Evolutionary conservation across 768 basidiomycete genomes (phyloP).

Genomic region (Hirschioporus abietinus): DNA sequence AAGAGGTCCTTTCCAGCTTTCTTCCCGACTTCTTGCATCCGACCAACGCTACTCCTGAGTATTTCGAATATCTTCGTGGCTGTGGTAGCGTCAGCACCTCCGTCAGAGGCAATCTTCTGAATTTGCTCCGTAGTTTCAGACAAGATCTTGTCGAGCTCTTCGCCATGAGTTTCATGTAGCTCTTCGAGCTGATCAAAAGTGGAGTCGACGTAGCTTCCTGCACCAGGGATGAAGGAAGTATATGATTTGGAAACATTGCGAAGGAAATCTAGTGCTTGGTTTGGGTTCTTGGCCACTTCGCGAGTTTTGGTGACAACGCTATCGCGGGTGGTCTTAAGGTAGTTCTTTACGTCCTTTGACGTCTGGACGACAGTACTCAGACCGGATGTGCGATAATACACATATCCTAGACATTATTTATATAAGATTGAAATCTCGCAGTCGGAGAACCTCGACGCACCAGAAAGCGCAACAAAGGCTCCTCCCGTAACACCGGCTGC

Average conservation of each 20-base stretch:
- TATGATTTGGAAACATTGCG: conserved; percentile 37
- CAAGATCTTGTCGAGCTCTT: conserved; percentile 35
- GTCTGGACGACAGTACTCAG: conserved; percentile 32
- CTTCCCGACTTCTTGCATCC: conserved; percentile 25
- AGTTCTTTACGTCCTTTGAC: conserved; percentile 22
- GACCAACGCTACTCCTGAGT: conserved; percentile 18
- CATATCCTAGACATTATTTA: conserved; percentile 27
- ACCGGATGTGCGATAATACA: conserved; percentile 37
- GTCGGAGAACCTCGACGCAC: conserved; percentile 13
- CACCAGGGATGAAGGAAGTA: conserved; percentile 33
- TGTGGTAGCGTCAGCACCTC: conserved; percentile 20
- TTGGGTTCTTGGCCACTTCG: conserved; percentile 24
- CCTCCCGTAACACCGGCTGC: conserved; percentile 28
- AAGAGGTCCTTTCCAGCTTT: conserved; percentile 26
- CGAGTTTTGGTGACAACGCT: conserved; percentile 12
- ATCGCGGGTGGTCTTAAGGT: conserved; percentile 22
- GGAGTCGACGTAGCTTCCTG: conserved; percentile 32
- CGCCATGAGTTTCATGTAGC: conserved; percentile 31
- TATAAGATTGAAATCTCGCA: not conserved
- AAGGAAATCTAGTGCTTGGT: conserved; percentile 31
- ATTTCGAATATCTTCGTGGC: conserved; percentile 24
- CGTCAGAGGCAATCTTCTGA: conserved; percentile 18
- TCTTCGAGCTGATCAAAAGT: conserved; percentile 39
- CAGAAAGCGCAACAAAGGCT: conserved; percentile 22
- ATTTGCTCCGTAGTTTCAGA: conserved; percentile 32